phyloP scores from a whole-genome alignment of 164 flowering plant genomes.

The Brasenia schreberi region DNA sequence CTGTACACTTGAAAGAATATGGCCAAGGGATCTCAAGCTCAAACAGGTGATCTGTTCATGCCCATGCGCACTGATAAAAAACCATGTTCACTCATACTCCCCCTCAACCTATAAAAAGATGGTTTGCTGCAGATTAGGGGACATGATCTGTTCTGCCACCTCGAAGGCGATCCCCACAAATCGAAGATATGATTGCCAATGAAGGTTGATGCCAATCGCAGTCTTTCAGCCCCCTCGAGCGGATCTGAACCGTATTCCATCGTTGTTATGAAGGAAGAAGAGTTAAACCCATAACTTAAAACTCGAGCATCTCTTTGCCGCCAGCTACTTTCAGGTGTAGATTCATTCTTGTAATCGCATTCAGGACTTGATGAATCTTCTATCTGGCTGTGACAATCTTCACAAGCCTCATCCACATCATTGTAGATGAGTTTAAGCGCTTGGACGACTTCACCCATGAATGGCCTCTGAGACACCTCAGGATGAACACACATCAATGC shows the following conservation, averaged over 20 bases:
- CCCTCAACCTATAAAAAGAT: constrained; percentile 45
- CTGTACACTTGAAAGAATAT: constrained; percentile 42
- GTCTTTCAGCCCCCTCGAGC: constrained; percentile 52
- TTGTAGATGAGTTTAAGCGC: constrained; percentile 85
- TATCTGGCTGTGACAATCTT: constrained; percentile 44
- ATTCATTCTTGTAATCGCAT: constrained; percentile 48
- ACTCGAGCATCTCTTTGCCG: constrained; percentile 62
- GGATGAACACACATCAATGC: constrained; percentile 96
- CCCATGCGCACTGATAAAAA: constrained; percentile 25
- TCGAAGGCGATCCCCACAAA: constrained; percentile 18
- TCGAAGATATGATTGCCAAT: constrained; percentile 11
- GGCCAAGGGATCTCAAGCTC: constrained; percentile 13
- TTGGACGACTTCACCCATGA: constrained; percentile 99
- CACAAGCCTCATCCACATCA: constrained; percentile 58
- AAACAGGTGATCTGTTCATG: constrained; percentile 24
- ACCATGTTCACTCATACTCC: constrained; percentile 86
- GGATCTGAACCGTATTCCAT: constrained; percentile 89
- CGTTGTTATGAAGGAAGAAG: constrained; percentile 44
- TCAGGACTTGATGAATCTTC: constrained; percentile 56
- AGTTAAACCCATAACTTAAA: constrained; percentile 47
- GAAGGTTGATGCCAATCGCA: constrained; percentile 37
- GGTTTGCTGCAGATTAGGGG: constrained; percentile 51
- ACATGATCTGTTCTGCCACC: constrained; percentile 67
- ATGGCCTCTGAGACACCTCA: constrained; percentile 87
- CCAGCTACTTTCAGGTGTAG: constrained; percentile 56